A percentile compares a stretch with the other conserved stretches of the same genome.
Conservation (phyloP, 805 yeast species). For the Candida gorgasii region DNA sequence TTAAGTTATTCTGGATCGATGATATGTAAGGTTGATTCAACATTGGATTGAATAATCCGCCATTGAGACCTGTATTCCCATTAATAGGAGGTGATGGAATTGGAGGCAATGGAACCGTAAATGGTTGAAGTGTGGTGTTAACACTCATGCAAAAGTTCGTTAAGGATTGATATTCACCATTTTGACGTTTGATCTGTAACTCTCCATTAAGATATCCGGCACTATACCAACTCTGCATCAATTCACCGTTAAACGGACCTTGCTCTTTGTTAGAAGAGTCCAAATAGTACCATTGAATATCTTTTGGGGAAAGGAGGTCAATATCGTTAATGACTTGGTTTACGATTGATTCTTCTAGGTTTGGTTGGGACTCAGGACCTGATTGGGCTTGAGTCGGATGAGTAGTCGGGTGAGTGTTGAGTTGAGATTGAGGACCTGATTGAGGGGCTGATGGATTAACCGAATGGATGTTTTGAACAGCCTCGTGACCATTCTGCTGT, state of each 20-base stretch:
- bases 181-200: conserved; percentile 60
- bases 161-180: conserved; percentile 49
- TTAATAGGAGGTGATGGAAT: conserved; percentile 14
- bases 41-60: conserved; percentile 15
- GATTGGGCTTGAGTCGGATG: neutral
- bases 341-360: conserved; percentile 2
- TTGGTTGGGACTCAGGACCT: neutral
- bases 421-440: neutral
- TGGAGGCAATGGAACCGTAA: conserved; percentile 54
- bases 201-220: conserved; percentile 58
- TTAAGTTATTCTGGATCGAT: conserved; percentile 6
- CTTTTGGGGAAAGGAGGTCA: conserved; percentile 11
- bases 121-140: conserved; percentile 58
- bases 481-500: no score
- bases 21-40: conserved; percentile 14
- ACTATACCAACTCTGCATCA: conserved; percentile 79
- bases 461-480: no score
- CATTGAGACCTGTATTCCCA: conserved; percentile 22
- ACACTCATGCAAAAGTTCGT: conserved; percentile 52
- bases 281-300: conserved; percentile 67
- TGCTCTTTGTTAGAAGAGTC: conserved; percentile 72
- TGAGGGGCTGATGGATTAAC: neutral
- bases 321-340: neutral
- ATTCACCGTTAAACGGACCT: conserved; percentile 75
- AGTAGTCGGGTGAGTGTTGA: neutral